Conservation (phyloP, 2,329 filamentous ascomycete species). For the Penicillium sclerotigenum region DNA sequence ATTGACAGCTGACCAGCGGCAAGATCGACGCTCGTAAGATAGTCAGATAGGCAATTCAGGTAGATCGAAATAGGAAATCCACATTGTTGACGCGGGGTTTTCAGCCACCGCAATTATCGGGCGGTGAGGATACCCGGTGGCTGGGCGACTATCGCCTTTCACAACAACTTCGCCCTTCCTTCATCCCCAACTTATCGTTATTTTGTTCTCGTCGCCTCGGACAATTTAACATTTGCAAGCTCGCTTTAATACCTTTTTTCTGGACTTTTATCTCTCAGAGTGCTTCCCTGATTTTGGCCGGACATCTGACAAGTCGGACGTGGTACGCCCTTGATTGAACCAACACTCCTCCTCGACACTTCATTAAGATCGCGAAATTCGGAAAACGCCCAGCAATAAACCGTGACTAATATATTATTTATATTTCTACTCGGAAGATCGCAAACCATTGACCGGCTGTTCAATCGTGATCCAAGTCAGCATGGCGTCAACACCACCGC, state of each 20-base stretch:
- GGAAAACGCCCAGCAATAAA: constrained; percentile 1
- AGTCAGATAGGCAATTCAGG: neutral
- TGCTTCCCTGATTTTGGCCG: neutral
- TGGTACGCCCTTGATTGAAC: constrained; percentile 14
- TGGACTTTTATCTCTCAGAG: neutral
- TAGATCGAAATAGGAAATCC: constrained; percentile 16
- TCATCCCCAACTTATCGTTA: constrained; percentile 9
- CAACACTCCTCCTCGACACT: neutral
- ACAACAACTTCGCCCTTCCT: constrained; percentile 20
- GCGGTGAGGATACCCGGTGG: constrained; percentile 20
- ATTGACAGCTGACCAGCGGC: neutral
- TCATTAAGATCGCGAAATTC: neutral
- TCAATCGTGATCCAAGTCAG: constrained; percentile 1
- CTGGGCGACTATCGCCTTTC: constrained; percentile 23
- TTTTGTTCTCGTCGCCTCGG: constrained; percentile 5
- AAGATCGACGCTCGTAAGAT: neutral
- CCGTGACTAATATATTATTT: neutral
- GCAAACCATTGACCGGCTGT: neutral
- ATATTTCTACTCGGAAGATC: neutral
- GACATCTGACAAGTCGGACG: neutral
- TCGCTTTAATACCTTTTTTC: neutral
- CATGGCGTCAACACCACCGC: constrained; percentile 49
- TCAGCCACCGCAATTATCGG: constrained; percentile 12
- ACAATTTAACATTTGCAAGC: neutral
- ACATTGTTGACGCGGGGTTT: constrained; percentile 14